Conservation (phyloP, 1,284 basidiomycete species). For the Cutaneotrichosporon cavernicola region DNA sequence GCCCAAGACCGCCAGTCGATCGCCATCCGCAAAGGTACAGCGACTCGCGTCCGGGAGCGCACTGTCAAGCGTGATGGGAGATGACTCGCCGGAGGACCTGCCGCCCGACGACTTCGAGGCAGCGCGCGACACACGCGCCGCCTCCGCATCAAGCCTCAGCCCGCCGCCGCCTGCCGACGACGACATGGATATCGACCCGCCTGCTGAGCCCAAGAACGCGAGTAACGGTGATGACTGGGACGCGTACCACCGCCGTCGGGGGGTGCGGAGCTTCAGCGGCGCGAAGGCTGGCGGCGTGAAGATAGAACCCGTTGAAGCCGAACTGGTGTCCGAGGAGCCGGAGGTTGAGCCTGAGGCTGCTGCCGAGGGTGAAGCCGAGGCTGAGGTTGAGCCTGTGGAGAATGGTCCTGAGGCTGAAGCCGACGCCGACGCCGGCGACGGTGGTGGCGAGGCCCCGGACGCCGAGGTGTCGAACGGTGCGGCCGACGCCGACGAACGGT, state of each 20-base stretch:
- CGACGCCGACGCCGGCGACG: conserved; percentile 17
- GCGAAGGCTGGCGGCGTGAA: conserved; percentile 22
- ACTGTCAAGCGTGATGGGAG: conserved; percentile 27
- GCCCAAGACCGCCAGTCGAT: conserved; percentile 31
- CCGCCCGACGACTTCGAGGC: conserved; percentile 12
- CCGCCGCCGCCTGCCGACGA: conserved; percentile 43
- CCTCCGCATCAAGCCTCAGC: conserved; percentile 31
- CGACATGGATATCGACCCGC: conserved; percentile 18
- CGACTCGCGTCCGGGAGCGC: conserved; percentile 25
- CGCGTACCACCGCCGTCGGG: conserved; percentile 34
- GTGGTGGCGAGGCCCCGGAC: conserved; percentile 12
- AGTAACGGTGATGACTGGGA: conserved; percentile 33
- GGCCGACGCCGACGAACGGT: neutral
- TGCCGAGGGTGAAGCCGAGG: conserved; percentile 9
- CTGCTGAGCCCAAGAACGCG: neutral
- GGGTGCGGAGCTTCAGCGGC: conserved; percentile 32
- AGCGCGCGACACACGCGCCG: conserved; percentile 23
- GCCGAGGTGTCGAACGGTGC: conserved; percentile 12
- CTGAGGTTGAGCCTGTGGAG: conserved; percentile 2
- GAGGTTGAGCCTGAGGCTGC: conserved; percentile 27
- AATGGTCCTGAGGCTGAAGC: conserved; percentile 11
- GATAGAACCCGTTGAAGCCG: conserved; percentile 48
- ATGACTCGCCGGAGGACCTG: conserved; percentile 18
- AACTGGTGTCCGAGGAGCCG: neutral
- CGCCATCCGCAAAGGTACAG: conserved; percentile 17